Percentiles rank a stretch among this genome's conserved stretches.
Conservation (phyloP, 192 early-diverging fungal genomes). For the Linnemannia elongata region DNA sequence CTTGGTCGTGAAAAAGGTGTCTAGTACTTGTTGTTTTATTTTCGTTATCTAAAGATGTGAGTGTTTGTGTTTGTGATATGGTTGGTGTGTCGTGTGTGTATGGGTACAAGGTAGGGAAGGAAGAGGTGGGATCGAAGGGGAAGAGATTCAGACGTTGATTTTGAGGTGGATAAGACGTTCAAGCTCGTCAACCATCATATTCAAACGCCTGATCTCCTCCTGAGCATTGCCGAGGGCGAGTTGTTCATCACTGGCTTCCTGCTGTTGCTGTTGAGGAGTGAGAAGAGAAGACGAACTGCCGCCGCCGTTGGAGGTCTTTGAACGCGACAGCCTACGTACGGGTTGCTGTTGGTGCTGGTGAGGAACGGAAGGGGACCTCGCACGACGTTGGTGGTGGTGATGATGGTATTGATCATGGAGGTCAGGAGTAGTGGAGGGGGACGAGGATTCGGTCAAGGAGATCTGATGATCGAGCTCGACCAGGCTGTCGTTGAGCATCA, state of each 20-base stretch:
- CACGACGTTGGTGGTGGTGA: neutral
- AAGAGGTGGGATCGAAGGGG: neutral
- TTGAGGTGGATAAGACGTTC: slow-evolving; percentile 33
- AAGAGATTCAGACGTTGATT: neutral
- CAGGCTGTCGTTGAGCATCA: slow-evolving; percentile 43
- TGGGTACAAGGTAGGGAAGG: too few species aligned
- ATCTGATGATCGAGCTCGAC: slow-evolving; percentile 43
- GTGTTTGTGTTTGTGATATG: too few species aligned
- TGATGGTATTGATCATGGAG: neutral
- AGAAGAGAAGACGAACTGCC: neutral
- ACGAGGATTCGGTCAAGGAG: neutral
- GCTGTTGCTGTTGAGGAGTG: slow-evolving; percentile 10
- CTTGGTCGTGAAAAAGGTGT: too few species aligned
- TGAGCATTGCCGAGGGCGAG: slow-evolving; percentile 35
- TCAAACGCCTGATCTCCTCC: slow-evolving; percentile 46
- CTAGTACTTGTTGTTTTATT: too few species aligned
- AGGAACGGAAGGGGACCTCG: neutral
- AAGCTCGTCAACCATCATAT: slow-evolving; percentile 45
- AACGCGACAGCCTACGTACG: neutral
- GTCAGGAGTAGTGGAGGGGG: neutral
- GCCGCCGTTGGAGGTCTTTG: neutral
- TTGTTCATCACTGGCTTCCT: slow-evolving; percentile 13
- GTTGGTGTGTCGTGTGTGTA: too few species aligned
- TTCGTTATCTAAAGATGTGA: too few species aligned
- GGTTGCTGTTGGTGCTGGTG: slow-evolving; percentile 4